Percentiles rank a stretch among this genome's conserved stretches.
These are phyloP conservation scores for Paraurostyla sp. DNA, from an alignment of 73 alveolate genomes.

Conservation along the genomic window DNA sequence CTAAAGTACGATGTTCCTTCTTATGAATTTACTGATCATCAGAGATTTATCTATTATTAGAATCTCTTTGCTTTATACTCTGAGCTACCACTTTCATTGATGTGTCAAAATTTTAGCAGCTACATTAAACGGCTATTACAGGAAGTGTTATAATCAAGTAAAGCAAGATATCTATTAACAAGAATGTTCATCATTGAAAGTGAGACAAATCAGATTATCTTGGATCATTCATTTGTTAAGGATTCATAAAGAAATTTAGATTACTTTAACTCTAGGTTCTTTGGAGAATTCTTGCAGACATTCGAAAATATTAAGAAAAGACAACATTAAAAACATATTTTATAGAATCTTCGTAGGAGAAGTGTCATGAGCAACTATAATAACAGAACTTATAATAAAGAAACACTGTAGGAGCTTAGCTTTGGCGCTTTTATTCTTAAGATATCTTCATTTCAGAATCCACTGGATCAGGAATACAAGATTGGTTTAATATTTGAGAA, in stretches of 20 bases:
- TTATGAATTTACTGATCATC: not conserved
- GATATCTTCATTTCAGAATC: not conserved
- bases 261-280: not conserved
- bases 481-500: constrained; percentile 29
- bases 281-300: not conserved
- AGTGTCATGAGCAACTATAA: constrained; percentile 44
- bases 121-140: not conserved
- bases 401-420: not conserved
- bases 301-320: constrained; percentile 5
- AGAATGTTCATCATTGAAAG: constrained; percentile 34
- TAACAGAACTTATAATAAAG: constrained; percentile 28
- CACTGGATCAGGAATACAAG: constrained; percentile 9
- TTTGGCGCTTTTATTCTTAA: constrained; percentile 38
- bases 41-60: not conserved
- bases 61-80: not conserved
- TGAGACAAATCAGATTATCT: not conserved
- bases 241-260: constrained; percentile 15
- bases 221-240: constrained; percentile 47
- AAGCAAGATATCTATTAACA: constrained; percentile 33
- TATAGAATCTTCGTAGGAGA: not conserved
- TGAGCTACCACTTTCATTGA: not conserved
- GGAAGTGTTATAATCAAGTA: not conserved
- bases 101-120: not conserved
- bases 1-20: constrained; percentile 27
- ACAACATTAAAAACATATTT: not conserved